Conservation (phyloP, 2,329 filamentous ascomycete genomes). For the Zymoseptoria tritici region DNA sequence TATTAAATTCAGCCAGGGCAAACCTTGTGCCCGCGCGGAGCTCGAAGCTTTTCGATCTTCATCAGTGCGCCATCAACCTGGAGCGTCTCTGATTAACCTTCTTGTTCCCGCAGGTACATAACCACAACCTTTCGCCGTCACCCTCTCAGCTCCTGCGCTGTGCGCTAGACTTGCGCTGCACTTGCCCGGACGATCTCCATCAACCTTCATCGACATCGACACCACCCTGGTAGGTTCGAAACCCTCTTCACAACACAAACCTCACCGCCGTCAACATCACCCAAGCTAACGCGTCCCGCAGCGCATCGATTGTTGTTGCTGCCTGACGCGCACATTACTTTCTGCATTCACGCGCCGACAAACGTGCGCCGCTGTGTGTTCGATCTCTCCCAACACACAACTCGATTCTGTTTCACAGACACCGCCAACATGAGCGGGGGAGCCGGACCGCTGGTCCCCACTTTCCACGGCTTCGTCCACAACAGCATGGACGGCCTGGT, state of each 20-base stretch:
- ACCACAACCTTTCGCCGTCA: constrained; percentile 1
- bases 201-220: constrained; percentile 12
- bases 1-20: constrained; percentile 13
- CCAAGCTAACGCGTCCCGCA: not conserved
- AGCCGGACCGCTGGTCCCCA: constrained; percentile 33
- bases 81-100: constrained; percentile 19
- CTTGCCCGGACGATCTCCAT: not conserved
- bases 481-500: constrained; percentile 60
- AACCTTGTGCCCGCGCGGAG: constrained; percentile 8
- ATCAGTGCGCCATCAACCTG: constrained; percentile 20
- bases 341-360: not conserved
- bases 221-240: not conserved
- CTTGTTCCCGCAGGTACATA: constrained; percentile 18
- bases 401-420: not conserved
- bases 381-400: not conserved
- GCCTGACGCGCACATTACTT: not conserved
- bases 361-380: not conserved
- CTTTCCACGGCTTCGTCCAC: constrained; percentile 33
- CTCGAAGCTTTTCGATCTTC: constrained; percentile 15
- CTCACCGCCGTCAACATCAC: not conserved
- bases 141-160: not conserved
- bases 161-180: not conserved
- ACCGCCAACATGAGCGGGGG: constrained; percentile 28
- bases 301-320: not conserved
- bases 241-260: not conserved